A percentile compares a stretch with the other conserved stretches of the same genome.
These are phyloP conservation scores for Saccharum spontaneum DNA, from an alignment of 176 grass and related monocot species.

Conservation along the genomic window DNA sequence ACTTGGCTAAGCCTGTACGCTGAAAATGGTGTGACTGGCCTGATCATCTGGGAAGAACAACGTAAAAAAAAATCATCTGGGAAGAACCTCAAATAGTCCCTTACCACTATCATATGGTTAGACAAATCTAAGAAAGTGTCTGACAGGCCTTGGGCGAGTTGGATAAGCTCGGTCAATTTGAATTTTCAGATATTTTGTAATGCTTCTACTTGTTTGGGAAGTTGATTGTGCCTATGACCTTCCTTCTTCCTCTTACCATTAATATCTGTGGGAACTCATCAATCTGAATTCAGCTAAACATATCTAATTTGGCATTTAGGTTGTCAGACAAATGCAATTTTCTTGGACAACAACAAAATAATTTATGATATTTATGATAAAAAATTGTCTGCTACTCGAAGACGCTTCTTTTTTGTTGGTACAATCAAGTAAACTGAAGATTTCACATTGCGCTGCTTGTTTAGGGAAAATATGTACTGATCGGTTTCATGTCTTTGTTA, in stretches of 20 bases:
- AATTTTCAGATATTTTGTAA: not conserved
- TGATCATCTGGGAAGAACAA: not conserved
- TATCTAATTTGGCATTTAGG: not conserved
- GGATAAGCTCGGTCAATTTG: not conserved
- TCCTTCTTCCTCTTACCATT: not conserved
- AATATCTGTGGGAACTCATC: not conserved
- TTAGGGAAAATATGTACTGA: not conserved
- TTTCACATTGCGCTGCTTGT: not conserved
- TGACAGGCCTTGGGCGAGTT: not conserved
- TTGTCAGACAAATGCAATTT: not conserved
- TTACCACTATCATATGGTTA: not conserved
- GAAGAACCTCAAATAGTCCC: not conserved
- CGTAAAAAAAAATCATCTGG: not conserved
- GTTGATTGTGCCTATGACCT: not conserved
- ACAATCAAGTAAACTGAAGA: not conserved
- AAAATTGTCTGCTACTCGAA: not conserved
- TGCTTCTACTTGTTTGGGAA: not conserved
- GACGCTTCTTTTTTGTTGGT: not conserved
- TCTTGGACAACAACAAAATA: not conserved
- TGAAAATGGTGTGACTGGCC: not conserved
- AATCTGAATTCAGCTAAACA: conserved; percentile 4
- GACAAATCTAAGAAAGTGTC: not conserved
- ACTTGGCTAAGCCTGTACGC: not conserved
- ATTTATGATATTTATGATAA: not conserved
- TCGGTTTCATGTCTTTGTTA: conserved; percentile 12